A percentile compares a stretch with the other conserved stretches of the same genome.
phyloP scores from a whole-genome alignment of 306 rosid genomes.

The Pyrus pyrifolia region DNA sequence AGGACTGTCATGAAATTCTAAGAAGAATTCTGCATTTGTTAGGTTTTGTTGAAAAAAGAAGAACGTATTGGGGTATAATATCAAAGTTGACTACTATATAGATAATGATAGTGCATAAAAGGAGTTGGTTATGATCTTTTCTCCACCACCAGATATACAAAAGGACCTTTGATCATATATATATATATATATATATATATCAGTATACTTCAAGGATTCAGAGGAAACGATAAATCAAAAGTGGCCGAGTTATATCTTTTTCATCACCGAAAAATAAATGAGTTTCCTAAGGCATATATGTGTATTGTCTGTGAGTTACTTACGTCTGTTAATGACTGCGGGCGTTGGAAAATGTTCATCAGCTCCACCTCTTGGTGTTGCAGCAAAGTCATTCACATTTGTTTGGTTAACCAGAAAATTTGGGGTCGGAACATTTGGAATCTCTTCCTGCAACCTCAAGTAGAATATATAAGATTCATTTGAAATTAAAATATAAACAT shows the following conservation, averaged over 20 bases:
- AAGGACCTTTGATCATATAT: too few species aligned
- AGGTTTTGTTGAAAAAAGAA: not conserved
- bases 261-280: not conserved
- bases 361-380: conserved; percentile 43
- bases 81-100: not conserved
- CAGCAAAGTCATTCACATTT: conserved; percentile 43
- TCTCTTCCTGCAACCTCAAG: conserved; percentile 26
- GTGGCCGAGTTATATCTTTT: not conserved
- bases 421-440: conserved; percentile 54
- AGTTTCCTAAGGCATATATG: not conserved
- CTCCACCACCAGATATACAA: not conserved
- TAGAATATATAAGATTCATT: too few species aligned
- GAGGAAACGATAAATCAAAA: not conserved
- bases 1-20: not conserved
- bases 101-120: not conserved
- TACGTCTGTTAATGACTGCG: conserved; percentile 76
- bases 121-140: not conserved
- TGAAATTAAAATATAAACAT: too few species aligned
- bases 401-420: conserved; percentile 58
- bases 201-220: too few species aligned
- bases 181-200: too few species aligned
- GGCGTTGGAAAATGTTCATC: conserved; percentile 77
- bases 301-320: not conserved
- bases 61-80: not conserved
- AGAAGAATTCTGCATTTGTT: not conserved